A percentile compares a stretch with the other conserved stretches of the same genome.
phyloP scores from a whole-genome alignment of 192 early-diverging fungal genomes.

The Coemansia asiatica region DNA sequence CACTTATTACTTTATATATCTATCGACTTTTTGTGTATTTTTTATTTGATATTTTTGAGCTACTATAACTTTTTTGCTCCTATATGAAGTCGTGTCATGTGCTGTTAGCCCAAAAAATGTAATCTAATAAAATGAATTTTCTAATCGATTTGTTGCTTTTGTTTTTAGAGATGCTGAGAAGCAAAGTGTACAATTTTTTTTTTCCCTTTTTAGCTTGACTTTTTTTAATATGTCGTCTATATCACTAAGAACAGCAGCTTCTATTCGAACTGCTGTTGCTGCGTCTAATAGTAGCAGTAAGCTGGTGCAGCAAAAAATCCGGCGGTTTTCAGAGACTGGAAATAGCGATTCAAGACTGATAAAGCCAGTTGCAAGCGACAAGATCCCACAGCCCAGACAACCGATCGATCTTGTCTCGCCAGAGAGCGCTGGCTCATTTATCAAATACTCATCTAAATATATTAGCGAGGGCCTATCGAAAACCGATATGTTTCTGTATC shows the following conservation, averaged over 20 bases:
- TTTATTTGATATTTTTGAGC: not conserved
- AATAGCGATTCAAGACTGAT: constrained; percentile 23
- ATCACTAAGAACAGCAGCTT: too few species aligned
- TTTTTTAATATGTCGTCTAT: not conserved
- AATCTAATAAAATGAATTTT: too few species aligned
- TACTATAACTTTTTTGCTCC: too few species aligned
- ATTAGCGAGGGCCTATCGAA: constrained; percentile 18
- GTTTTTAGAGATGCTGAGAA: too few species aligned
- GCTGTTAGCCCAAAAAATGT: not conserved
- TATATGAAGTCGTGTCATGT: not conserved
- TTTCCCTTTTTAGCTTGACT: too few species aligned
- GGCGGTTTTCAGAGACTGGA: constrained; percentile 11
- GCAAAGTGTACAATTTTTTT: too few species aligned
- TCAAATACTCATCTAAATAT: constrained; percentile 34
- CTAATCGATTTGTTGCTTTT: not conserved
- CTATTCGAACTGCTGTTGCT: too few species aligned
- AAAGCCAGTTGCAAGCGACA: constrained; percentile 11
- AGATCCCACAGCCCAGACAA: constrained; percentile 31
- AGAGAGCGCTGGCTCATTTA: constrained; percentile 10
- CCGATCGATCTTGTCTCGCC: constrained; percentile 27
- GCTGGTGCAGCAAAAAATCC: not conserved
- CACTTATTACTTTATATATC: not conserved
- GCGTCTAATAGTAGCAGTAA: too few species aligned
- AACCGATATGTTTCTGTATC: constrained; percentile 40
- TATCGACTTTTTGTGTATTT: not conserved